Evolutionary conservation across 108 stramenopile species (phyloP).

Genomic region (Nitzschia sp.): DNA sequence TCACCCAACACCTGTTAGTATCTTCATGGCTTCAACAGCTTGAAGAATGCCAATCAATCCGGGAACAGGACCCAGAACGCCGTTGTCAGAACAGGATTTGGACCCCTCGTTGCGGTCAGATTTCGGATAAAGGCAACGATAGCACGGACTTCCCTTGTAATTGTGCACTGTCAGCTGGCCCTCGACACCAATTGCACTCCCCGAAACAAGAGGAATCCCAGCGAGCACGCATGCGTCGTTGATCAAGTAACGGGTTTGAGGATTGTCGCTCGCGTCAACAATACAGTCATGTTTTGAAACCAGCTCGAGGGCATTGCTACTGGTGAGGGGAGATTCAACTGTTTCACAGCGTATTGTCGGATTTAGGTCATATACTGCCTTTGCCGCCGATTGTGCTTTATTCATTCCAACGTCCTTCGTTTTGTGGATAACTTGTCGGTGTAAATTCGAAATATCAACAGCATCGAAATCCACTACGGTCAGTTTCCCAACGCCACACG

Average conservation of each 20-base stretch:
- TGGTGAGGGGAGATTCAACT: conserved; percentile 36
- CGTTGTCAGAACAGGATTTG: conserved; percentile 84
- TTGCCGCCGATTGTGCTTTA: conserved; percentile 78
- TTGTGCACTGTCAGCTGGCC: conserved; percentile 89
- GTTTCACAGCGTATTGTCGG: conserved; percentile 58
- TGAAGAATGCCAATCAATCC: conserved; percentile 94
- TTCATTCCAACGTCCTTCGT: conserved; percentile 68
- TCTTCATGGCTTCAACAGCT: conserved; percentile 89
- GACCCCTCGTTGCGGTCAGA: conserved; percentile 57
- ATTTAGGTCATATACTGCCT: conserved; percentile 63
- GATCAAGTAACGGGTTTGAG: conserved; percentile 92
- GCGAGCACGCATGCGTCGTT: conserved; percentile 95
- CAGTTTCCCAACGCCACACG: conserved; percentile 75
- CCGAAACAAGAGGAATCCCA: conserved; percentile 75
- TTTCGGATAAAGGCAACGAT: conserved; percentile 90
- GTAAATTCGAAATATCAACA: conserved; percentile 95
- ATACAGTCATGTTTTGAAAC: conserved; percentile 75
- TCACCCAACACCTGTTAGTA: conserved; percentile 78
- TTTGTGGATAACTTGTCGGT: conserved; percentile 94
- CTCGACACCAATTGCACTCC: conserved; percentile 87
- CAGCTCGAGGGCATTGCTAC: conserved; percentile 64
- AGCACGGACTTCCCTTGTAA: conserved; percentile 64
- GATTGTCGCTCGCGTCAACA: conserved; percentile 96
- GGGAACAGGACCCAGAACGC: conserved; percentile 89
- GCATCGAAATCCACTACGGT: conserved; percentile 93